phyloP scores from a whole-genome alignment of 1,284 basidiomycete genomes.

The Phlebopus sp. region DNA sequence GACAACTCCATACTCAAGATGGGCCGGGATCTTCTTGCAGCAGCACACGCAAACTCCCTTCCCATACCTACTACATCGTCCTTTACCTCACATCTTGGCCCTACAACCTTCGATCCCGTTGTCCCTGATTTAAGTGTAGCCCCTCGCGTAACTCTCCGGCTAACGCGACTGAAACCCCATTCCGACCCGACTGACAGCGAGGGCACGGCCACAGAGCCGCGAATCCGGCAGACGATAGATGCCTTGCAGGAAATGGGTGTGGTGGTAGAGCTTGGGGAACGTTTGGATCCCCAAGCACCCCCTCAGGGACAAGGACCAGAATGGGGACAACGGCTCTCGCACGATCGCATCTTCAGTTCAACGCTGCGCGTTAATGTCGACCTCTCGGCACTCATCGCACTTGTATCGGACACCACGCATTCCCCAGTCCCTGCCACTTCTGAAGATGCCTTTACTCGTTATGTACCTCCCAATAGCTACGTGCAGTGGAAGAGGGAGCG shows the following conservation, averaged over 20 bases:
- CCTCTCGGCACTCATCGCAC: conserved; percentile 76
- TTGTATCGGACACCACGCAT: conserved; percentile 81
- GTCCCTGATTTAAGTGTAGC: conserved; percentile 9
- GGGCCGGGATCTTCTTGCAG: conserved; percentile 58
- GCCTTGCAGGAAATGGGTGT: conserved; percentile 60
- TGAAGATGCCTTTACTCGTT: conserved; percentile 60
- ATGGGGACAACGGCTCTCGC: conserved; percentile 4
- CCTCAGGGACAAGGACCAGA: conserved; percentile 18
- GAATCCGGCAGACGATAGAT: conserved; percentile 61
- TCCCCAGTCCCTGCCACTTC: conserved; percentile 56
- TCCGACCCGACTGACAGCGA: conserved; percentile 17
- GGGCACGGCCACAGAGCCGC: conserved; percentile 42
- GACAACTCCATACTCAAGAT: conserved; percentile 71
- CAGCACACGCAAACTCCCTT: conserved; percentile 53
- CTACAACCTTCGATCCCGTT: conserved; percentile 38
- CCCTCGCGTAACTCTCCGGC: conserved; percentile 54
- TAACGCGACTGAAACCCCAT: conserved; percentile 60
- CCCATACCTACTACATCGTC: conserved; percentile 15
- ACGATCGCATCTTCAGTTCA: conserved; percentile 35
- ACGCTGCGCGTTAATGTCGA: conserved; percentile 71
- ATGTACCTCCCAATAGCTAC: conserved; percentile 54
- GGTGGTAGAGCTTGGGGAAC: conserved; percentile 66
- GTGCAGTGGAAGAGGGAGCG: conserved; percentile 56
- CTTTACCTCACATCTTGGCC: conserved; percentile 19
- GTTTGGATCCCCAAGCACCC: conserved; percentile 27